Evolutionary conservation across 2,329 filamentous ascomycete species (phyloP), one percentile per base, ranked within the genome.

Genomic region (Knufia petricola): DNA sequence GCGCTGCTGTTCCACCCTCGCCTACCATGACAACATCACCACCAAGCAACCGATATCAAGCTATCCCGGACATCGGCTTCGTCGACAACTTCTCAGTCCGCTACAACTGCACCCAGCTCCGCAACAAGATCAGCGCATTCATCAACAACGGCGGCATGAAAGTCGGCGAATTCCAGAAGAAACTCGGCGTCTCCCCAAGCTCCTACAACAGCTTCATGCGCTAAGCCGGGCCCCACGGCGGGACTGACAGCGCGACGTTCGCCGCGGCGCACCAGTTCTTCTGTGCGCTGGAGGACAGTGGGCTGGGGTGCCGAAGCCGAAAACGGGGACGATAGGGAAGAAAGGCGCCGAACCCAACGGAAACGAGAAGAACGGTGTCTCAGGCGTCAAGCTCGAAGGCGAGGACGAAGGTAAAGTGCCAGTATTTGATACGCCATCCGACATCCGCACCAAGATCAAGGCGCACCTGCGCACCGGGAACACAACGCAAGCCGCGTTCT

Each of bases 351-450:
- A 20, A 26, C 7, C 7, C 6, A 9, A 15, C 4, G 21, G 3
- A n/a, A 4, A 3, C 21, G 23, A 43, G 13, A 23, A 10, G 9
- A 15, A 9, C 17, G 37, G 21, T 7, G 64, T 81, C 0, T 62
- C 65, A 0, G 32, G 4, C 15, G 13, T 36, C 32, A 6, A 40
- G 6, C 21, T 40, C 19, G 8, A 9, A 6, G 71, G 72, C 10
- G 76, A 81, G 59, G 68, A 68, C 0, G 57, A 61, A 0, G 65
- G 68, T 28, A 56, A 50, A 0, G 75, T 80, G 4, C 61, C 64
- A 1, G 63, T 81, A 26, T 80, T 66, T 57, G 76, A 81, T 52
- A 75, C 72, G 3, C 81, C 77, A 61, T 72, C 80, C 54, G 74
- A 76, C 44, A 59, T 81, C 12, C 72, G 78, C 40, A 70, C 66